Base-by-base conservation (phyloP, 177 flowering plant genomes). In the Vitis hybrid region DNA sequence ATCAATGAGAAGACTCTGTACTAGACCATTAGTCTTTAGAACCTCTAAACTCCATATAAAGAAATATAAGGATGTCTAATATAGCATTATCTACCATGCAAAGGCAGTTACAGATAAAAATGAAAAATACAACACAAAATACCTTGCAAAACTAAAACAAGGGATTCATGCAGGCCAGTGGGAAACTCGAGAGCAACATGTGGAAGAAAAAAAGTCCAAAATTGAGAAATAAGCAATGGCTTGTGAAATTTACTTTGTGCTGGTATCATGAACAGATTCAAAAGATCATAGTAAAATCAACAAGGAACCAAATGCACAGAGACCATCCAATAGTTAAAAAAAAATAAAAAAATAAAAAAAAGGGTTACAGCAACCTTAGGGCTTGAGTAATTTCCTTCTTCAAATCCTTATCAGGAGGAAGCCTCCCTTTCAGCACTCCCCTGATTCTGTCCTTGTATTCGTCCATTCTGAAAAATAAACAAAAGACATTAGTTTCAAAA, bases 371-470 rank as follows among this genome's bases (percentile, higher is more conserved):
- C 71, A 79, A 95, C 99, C 94, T 88, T 56, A 88, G 70, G 50
- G 87, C 90, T 69, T 83, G 87, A 66, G 77, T 75, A 62, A 93
- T 84, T 84, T 93, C 99, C 56, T 84, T 89, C 63, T 90, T 95
- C 76, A 93, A 70, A 82, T 93, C 94, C 78, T 86, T 90, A 68
- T 91, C 98, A 51, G 83, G 68, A 74, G 99, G 98, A 79, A 91
- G 80, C 80, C 99, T 90, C 70, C 99, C 98, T 77, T 91, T 95
- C 39, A 95, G 88, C 62, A 86, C 92, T 58, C 83, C 84, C 78
- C 88, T 81, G 65, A 93, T 87, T 76, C 59, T 91, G 22, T 89
- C 97, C 73, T 77, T 93, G 88, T 75, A 55, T 10, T 93, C 99
- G 56, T 93, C 94, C 75, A 93, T 74, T 88, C 99, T 95, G 85